Conservation (phyloP, 805 yeast species). For the Nakazawaea wickerhamii region DNA sequence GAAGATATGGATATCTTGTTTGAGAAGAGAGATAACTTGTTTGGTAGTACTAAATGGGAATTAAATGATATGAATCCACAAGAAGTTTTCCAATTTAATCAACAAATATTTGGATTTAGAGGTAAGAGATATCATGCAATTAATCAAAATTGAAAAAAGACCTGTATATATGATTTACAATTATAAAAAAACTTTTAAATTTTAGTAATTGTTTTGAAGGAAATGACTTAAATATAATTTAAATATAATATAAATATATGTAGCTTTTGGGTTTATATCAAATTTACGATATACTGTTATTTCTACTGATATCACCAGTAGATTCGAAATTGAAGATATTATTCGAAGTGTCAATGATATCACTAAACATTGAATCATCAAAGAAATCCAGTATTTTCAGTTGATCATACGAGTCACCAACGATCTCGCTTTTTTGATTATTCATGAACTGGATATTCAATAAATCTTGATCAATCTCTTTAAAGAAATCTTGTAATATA, state of each 20-base stretch:
- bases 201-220: no score
- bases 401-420: not conserved
- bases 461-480: constrained; percentile 12
- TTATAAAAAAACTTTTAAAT: no score
- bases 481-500: constrained; percentile 8
- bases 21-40: constrained; percentile 66
- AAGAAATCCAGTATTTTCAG: not conserved
- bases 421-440: not conserved
- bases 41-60: constrained; percentile 90
- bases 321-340: constrained; percentile 4
- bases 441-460: constrained; percentile 11
- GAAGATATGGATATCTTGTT: constrained; percentile 79
- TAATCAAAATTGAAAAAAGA: constrained; percentile 17
- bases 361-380: not conserved
- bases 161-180: constrained; percentile 3
- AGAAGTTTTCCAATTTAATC: constrained; percentile 89
- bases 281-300: no score
- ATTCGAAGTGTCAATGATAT: not conserved
- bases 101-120: constrained; percentile 84
- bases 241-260: no score
- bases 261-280: no score
- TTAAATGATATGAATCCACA: constrained; percentile 88
- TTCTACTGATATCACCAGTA: constrained; percentile 11
- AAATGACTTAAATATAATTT: no score
- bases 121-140: constrained; percentile 96